Conservation (phyloP, 257 asterid species). For the Solanum pennellii region DNA sequence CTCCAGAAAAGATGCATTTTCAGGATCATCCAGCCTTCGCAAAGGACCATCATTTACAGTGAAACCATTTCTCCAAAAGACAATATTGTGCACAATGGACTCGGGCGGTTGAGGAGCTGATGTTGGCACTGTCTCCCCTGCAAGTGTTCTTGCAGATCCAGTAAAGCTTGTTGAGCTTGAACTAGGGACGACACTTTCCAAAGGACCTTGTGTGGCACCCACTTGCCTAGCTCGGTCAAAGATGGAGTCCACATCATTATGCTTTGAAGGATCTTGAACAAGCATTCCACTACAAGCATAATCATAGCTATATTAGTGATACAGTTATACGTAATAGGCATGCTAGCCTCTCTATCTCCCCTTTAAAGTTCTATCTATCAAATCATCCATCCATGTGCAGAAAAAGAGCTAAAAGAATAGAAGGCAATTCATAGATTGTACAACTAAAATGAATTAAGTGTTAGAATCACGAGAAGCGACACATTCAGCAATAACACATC, state of each 20-base stretch:
- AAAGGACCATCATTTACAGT: slow-evolving; percentile 87
- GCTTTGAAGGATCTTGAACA: slow-evolving; percentile 44
- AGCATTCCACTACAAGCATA: slow-evolving; percentile 69
- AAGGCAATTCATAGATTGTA: not conserved
- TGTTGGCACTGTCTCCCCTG: slow-evolving; percentile 53
- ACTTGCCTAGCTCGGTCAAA: slow-evolving; percentile 46
- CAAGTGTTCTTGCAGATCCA: slow-evolving; percentile 77
- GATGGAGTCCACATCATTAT: slow-evolving; percentile 35
- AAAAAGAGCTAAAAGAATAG: not conserved
- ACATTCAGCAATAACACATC: not conserved
- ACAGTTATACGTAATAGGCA: not conserved
- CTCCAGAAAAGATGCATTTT: slow-evolving; percentile 76
- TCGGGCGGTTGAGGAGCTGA: slow-evolving; percentile 69
- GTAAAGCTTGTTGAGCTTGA: slow-evolving; percentile 73
- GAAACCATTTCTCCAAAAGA: slow-evolving; percentile 98
- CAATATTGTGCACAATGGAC: slow-evolving; percentile 66
- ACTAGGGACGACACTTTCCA: slow-evolving; percentile 51
- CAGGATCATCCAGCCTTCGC: slow-evolving; percentile 92
- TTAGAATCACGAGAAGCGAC: not conserved
- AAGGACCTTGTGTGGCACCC: slow-evolving; percentile 61
- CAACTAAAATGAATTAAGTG: not conserved
- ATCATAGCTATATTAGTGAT: not conserved
- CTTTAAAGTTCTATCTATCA: not conserved
- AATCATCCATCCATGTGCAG: not conserved
- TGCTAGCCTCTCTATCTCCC: not conserved